Percentiles rank a stretch among this genome's conserved stretches.
Conservation (phyloP, 2,329 filamentous ascomycete genomes). For the Aspergillus melleus region DNA sequence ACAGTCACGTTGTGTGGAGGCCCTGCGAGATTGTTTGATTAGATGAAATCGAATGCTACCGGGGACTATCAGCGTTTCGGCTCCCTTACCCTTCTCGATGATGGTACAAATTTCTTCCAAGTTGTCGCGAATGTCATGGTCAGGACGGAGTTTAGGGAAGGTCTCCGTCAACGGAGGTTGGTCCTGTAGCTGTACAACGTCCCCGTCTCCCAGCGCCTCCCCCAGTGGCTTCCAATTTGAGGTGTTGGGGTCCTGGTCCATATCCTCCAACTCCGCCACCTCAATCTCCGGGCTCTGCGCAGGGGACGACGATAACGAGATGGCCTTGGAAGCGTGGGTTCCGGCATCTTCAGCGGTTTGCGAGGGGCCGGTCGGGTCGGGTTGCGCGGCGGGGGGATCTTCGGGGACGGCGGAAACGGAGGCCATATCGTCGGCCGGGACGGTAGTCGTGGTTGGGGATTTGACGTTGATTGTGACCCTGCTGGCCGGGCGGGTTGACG, state of each 20-base stretch:
- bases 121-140: conserved; percentile 31
- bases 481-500: conserved; percentile 39
- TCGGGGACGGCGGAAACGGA: conserved; percentile 8
- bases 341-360: conserved; percentile 20
- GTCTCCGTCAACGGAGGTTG: conserved; percentile 32
- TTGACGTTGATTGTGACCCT: conserved; percentile 52
- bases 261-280: conserved; percentile 51
- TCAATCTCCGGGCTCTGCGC: conserved; percentile 50
- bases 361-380: conserved; percentile 15
- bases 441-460: conserved; percentile 28
- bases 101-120: conserved; percentile 32
- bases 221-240: conserved; percentile 45
- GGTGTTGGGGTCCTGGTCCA: conserved; percentile 47
- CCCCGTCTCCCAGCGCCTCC: conserved; percentile 34
- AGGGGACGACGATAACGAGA: conserved; percentile 47
- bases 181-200: conserved; percentile 38
- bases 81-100: conserved; percentile 39
- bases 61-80: background rate
- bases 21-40: conserved; percentile 23
- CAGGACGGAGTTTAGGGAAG: conserved; percentile 38
- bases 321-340: conserved; percentile 27
- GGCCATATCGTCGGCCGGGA: conserved; percentile 11
- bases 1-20: conserved; percentile 30
- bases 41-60: too few relatives aligned
- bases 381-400: conserved; percentile 16